Base-by-base conservation (phyloP, 1,139 yeast species). In the Yamadazyma friedrichii region DNA sequence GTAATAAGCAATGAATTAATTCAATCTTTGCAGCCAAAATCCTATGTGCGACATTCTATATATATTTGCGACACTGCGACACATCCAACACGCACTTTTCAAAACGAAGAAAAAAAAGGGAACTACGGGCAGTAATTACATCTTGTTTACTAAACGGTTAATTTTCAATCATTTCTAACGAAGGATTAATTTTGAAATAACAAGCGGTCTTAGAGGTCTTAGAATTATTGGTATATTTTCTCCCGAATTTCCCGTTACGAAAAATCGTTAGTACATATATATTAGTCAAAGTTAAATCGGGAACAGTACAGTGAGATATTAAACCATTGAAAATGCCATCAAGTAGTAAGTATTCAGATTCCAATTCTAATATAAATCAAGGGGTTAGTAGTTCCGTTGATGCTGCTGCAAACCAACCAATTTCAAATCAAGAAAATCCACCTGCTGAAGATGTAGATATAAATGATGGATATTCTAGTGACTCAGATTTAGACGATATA, bases 401-500 rank as follows among this genome's bases (percentile, higher is more conserved):
- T 15, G 13, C 17, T 6, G 32, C 31, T 4, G 24, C 15, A 15
- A 31, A 31, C 26, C 26, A 6, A 9, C 9, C 13, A 9, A 15
- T 15, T 15, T 15, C 29, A 8, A 15, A n/a, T 31, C 9, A 11
- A 29, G 26, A 17, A 16, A 13, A 29, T 15, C 16, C 13, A 28
- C 28, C 16, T 9, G 12, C 9, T 15, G 27, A 13, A 8, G 31
- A 15, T n/a, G 29, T 13, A 20, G 4, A n/a, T 36, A 22, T 15
- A 31, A 37, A 36, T 11, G 20, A 27, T 13, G 33, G 29, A 25
- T 28, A 41, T 22, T 38, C 41, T 3, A 34, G 38, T 38, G 47
- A 41, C 27, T 46, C 49, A 9, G 50, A 46, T 13, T 41, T 40
- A 6, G 53, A 53, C 5, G 49, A 45, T 8, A 48, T 42, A 3